phyloP scores from a whole-genome alignment of 2,329 filamentous ascomycete genomes.

The Sporothrix pseudoabietina region DNA sequence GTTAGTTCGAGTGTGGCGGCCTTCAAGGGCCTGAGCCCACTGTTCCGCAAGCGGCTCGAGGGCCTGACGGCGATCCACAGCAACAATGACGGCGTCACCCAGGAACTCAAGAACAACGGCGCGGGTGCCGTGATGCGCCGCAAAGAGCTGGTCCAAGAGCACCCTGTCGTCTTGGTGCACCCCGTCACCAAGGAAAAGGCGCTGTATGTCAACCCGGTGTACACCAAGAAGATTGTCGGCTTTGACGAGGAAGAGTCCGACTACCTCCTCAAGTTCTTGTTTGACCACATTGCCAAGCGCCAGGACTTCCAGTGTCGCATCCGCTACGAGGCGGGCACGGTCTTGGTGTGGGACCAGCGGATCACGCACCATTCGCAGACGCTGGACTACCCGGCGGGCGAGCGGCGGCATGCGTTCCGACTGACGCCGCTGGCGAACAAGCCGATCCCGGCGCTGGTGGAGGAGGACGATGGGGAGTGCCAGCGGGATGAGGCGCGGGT shows the following conservation, averaged over 20 bases:
- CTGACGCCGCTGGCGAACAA: slow-evolving; percentile 25
- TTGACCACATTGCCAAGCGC: slow-evolving; percentile 28
- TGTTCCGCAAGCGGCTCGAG: slow-evolving; percentile 25
- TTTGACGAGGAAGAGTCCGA: slow-evolving; percentile 86
- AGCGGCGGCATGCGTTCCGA: slow-evolving; percentile 25
- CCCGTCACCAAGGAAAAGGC: slow-evolving; percentile 82
- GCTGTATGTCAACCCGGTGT: slow-evolving; percentile 66
- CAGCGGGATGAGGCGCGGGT: slow-evolving; percentile 6
- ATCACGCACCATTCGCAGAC: slow-evolving; percentile 27
- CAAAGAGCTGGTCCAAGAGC: slow-evolving; percentile 64
- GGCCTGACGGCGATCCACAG: slow-evolving; percentile 27
- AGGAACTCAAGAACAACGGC: slow-evolving; percentile 23
- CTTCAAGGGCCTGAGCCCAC: slow-evolving; percentile 23
- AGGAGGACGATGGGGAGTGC: slow-evolving; percentile 20
- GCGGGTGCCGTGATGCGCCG: slow-evolving; percentile 23
- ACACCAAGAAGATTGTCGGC: slow-evolving; percentile 68
- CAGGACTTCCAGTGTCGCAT: slow-evolving; percentile 26
- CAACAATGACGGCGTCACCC: slow-evolving; percentile 24
- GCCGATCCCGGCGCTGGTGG: slow-evolving; percentile 22
- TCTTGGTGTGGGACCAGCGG: slow-evolving; percentile 24
- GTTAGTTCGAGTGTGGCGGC: slow-evolving; percentile 25
- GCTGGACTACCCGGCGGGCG: slow-evolving; percentile 25
- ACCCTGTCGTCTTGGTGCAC: slow-evolving; percentile 81
- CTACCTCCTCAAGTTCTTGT: slow-evolving; percentile 17
- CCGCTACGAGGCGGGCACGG: slow-evolving; percentile 25